A percentile compares a stretch with the other conserved stretches of the same genome.
Evolutionary conservation across 495 filamentous ascomycete genomes (phyloP).

Genomic region (Aspergillus avenaceus): DNA sequence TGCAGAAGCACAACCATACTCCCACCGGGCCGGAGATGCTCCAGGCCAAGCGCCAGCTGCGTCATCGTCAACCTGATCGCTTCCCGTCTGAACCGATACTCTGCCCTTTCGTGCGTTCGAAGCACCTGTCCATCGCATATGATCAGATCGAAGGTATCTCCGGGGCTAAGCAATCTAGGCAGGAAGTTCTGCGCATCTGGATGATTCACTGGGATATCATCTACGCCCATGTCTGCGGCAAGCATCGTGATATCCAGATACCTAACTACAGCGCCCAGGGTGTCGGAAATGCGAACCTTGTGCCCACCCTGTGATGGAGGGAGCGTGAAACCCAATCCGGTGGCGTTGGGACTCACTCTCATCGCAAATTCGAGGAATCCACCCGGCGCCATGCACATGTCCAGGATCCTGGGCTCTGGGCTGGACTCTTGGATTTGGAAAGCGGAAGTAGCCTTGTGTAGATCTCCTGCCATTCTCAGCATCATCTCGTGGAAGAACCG

Average conservation of each 20-base stretch:
- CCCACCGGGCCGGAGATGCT: conserved; percentile 40
- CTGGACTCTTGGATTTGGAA: conserved; percentile 5
- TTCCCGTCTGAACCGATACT: conserved; percentile 41
- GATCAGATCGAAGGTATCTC: conserved; percentile 45
- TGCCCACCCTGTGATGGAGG: conserved; percentile 39
- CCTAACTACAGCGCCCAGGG: conserved; percentile 13
- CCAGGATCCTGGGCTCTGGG: conserved; percentile 32
- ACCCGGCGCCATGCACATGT: conserved; percentile 58
- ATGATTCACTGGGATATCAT: conserved; percentile 36
- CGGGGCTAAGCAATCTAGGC: conserved; percentile 8
- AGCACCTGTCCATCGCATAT: conserved; percentile 57
- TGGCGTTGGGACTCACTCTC: conserved; percentile 29
- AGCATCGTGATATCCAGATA: conserved; percentile 54
- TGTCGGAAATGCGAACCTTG: conserved; percentile 25
- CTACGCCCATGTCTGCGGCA: conserved; percentile 44
- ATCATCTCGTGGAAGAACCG: conserved; percentile 32
- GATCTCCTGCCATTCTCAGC: conserved; percentile 25
- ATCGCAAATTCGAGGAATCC: conserved; percentile 40
- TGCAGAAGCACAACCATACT: conserved; percentile 50
- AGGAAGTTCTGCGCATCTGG: conserved; percentile 41
- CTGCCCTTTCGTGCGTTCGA: conserved; percentile 37
- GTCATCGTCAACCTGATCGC: conserved; percentile 31
- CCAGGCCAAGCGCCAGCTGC: conserved; percentile 47
- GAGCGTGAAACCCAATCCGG: conserved; percentile 40
- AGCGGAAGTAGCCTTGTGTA: conserved; percentile 17